phyloP scores from a whole-genome alignment of 805 yeast species.

The Yamadazyma kitorensis region DNA sequence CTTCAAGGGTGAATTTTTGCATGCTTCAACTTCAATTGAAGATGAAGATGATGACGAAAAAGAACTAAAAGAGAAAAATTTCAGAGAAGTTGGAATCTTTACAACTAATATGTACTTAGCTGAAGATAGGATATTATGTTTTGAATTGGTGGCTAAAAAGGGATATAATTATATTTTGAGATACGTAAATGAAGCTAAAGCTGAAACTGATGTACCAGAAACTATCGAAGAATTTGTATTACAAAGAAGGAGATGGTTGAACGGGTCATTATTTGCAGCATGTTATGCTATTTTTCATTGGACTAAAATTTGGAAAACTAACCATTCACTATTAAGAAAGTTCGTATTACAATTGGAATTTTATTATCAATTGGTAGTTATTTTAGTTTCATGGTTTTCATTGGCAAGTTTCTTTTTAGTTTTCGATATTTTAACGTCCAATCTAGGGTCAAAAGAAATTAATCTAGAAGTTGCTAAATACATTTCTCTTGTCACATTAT shows the following conservation, averaged over 20 bases:
- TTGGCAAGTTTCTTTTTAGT: slow-evolving; percentile 87
- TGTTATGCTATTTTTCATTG: slow-evolving; percentile 83
- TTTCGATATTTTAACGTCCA: slow-evolving; percentile 79
- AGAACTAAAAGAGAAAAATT: slow-evolving; percentile 36
- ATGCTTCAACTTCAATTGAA: slow-evolving; percentile 50
- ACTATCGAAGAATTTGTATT: slow-evolving; percentile 89
- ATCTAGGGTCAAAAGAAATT: slow-evolving; percentile 62
- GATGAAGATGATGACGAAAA: slow-evolving; percentile 39
- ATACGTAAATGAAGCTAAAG: slow-evolving; percentile 84
- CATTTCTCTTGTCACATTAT: slow-evolving; percentile 72
- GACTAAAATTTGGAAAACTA: slow-evolving; percentile 83
- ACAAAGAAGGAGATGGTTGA: slow-evolving; percentile 97
- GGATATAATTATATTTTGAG: slow-evolving; percentile 72
- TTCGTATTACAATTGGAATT: slow-evolving; percentile 83
- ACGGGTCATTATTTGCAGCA: slow-evolving; percentile 97
- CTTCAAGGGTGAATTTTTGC: slow-evolving; percentile 86
- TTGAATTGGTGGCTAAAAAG: slow-evolving; percentile 87
- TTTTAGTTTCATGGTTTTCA: slow-evolving; percentile 89
- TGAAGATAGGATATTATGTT: slow-evolving; percentile 93
- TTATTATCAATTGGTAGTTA: slow-evolving; percentile 70
- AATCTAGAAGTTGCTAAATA: slow-evolving; percentile 72
- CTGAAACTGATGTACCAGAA: slow-evolving; percentile 96
- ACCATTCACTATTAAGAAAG: slow-evolving; percentile 80
- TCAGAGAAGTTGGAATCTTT: slow-evolving; percentile 64
- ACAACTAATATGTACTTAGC: slow-evolving; percentile 96